Percentiles rank a stretch among this genome's conserved stretches.
phyloP scores from a whole-genome alignment of 495 filamentous ascomycete species.

The Xylaria curta region DNA sequence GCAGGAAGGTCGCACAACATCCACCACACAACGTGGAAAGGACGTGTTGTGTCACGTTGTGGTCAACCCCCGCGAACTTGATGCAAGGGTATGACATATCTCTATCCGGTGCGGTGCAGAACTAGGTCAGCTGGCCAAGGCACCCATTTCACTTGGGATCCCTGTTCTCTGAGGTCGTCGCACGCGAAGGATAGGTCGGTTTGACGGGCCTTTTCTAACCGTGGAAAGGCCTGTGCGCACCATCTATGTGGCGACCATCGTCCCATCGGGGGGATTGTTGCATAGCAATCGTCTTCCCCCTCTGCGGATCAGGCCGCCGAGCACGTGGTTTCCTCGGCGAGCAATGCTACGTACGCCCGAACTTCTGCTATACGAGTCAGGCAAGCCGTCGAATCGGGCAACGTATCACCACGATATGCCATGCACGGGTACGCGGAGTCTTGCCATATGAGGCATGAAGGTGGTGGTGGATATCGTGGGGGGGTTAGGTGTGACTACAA shows the following conservation, averaged over 20 bases:
- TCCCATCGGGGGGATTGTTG: slow-evolving; percentile 10
- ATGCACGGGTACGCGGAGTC: slow-evolving; percentile 19
- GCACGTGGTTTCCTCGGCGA: slow-evolving; percentile 21
- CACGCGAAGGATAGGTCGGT: slow-evolving; percentile 12
- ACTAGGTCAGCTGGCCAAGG: slow-evolving; percentile 22
- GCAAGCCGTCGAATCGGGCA: slow-evolving; percentile 12
- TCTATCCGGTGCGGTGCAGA: slow-evolving; percentile 24
- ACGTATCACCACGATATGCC: neutral
- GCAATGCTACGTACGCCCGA: neutral
- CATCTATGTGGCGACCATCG: slow-evolving; percentile 14
- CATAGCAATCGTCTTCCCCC: slow-evolving; percentile 12
- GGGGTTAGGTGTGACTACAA: slow-evolving; percentile 14
- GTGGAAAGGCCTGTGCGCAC: slow-evolving; percentile 24
- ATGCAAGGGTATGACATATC: slow-evolving; percentile 16
- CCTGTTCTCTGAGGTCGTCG: slow-evolving; percentile 19
- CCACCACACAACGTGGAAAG: slow-evolving; percentile 12
- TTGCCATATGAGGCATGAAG: slow-evolving; percentile 11
- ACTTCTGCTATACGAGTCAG: slow-evolving; percentile 12
- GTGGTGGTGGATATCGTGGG: slow-evolving; percentile 27
- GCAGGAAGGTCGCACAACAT: slow-evolving; percentile 24
- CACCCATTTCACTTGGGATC: slow-evolving; percentile 19
- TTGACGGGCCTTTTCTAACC: slow-evolving; percentile 15
- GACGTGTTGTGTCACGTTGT: slow-evolving; percentile 25
- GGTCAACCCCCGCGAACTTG: slow-evolving; percentile 23
- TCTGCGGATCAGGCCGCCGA: slow-evolving; percentile 11